Percentiles rank a stretch among this genome's conserved stretches.
These are phyloP conservation scores for Neopestalotiopsis rosae DNA, from an alignment of 2,329 filamentous ascomycete species.

Conservation along the genomic window DNA sequence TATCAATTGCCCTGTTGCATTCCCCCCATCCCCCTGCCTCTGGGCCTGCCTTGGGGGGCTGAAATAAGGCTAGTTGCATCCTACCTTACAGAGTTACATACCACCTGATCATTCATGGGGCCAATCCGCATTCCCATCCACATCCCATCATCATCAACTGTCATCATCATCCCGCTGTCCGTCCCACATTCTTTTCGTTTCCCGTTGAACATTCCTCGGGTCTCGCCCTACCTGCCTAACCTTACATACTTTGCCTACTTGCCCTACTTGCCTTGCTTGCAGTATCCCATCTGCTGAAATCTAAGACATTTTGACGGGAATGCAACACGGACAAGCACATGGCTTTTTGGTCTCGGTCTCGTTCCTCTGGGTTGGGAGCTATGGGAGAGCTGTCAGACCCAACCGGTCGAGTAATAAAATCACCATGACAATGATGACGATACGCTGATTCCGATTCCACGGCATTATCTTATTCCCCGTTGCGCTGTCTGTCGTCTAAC, in stretches of 20 bases:
- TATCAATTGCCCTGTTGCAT: neutral
- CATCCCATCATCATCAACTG: neutral
- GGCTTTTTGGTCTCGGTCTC: neutral
- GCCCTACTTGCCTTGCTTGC: neutral
- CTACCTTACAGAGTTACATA: neutral
- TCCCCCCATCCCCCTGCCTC: neutral
- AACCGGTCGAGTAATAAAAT: neutral
- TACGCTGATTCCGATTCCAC: neutral
- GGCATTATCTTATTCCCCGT: neutral
- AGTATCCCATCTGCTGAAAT: neutral
- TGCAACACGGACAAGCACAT: neutral
- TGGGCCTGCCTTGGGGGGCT: neutral
- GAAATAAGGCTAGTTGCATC: conserved; percentile 1
- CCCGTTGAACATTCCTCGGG: neutral
- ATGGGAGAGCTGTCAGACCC: neutral
- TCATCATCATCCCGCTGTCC: too few relatives aligned
- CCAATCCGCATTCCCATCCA: neutral
- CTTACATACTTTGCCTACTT: neutral
- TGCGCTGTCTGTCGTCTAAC: neutral
- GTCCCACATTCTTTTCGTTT: too few relatives aligned
- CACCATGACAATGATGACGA: too few relatives aligned
- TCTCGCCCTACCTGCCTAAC: neutral
- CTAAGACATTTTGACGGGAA: neutral
- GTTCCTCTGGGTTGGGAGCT: neutral
- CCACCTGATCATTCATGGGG: neutral